phyloP scores from a whole-genome alignment of 208 protist species.

The Trypanosoma rangeli region DNA sequence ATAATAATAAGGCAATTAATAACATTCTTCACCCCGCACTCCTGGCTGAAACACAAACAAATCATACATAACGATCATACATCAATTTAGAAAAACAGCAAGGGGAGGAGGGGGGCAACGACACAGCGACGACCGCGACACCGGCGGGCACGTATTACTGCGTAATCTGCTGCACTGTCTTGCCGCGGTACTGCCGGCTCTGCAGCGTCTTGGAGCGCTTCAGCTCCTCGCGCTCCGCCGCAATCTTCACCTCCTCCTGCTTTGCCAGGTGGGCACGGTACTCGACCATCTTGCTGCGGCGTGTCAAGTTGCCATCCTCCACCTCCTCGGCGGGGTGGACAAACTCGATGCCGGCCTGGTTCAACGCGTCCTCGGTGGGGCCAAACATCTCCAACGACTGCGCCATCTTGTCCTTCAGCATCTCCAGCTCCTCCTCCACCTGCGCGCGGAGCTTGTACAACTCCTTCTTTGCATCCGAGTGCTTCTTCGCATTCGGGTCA shows the following conservation, averaged over 20 bases:
- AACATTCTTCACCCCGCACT: conserved; percentile 15
- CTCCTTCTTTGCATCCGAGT: conserved; percentile 67
- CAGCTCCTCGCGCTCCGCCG: conserved; percentile 53
- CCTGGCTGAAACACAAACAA: conserved; percentile 11
- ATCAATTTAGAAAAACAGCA: neutral
- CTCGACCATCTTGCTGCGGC: conserved; percentile 53
- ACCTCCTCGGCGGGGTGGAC: conserved; percentile 55
- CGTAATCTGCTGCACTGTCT: conserved; percentile 73
- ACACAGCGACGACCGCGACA: neutral
- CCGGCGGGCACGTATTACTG: conserved; percentile 33
- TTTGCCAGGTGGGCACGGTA: conserved; percentile 54
- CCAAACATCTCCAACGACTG: conserved; percentile 69
- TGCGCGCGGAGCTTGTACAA: conserved; percentile 73
- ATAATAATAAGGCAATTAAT: too few species aligned
- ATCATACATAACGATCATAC: conserved; percentile 4
- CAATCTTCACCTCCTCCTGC: conserved; percentile 61
- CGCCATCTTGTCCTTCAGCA: conserved; percentile 47
- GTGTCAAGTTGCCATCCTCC: conserved; percentile 44
- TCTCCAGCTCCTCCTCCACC: conserved; percentile 57
- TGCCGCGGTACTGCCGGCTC: conserved; percentile 76
- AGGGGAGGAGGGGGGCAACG: neutral
- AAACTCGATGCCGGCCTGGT: conserved; percentile 68
- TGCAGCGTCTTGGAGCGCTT: conserved; percentile 63
- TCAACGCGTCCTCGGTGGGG: conserved; percentile 70
- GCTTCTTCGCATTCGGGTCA: conserved; percentile 71